Evolutionary conservation across 768 basidiomycete genomes (phyloP).

Genomic region (Leccinum boreale): DNA sequence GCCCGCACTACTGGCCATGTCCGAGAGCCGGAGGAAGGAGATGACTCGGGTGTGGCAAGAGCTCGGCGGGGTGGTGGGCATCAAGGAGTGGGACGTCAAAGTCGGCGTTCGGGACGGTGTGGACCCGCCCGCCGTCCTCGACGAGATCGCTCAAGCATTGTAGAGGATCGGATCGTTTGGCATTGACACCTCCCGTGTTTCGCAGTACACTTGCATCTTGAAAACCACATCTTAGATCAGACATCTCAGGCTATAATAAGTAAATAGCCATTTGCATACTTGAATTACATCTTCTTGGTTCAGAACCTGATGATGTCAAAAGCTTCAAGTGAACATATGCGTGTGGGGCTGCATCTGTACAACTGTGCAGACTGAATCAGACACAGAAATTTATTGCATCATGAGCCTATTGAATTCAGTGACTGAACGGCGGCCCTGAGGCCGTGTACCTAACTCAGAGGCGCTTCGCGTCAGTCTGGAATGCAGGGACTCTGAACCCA

Average conservation of each 20-base stretch:
- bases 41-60: conserved; percentile 63
- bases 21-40: conserved; percentile 44
- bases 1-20: conserved; percentile 56
- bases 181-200: background rate
- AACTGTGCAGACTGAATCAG: no score
- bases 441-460: no score
- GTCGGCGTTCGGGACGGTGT: conserved; percentile 19
- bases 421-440: no score
- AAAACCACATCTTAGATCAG: background rate
- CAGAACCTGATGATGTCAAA: no score
- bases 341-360: no score
- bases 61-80: conserved; percentile 66
- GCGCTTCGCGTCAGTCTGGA: no score
- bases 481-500: no score
- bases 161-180: conserved; percentile 4
- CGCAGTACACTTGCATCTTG: background rate
- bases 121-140: background rate
- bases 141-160: conserved; percentile 5
- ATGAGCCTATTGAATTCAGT: no score
- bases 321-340: no score
- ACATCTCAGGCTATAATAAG: background rate
- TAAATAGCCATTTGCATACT: background rate
- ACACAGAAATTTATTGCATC: background rate
- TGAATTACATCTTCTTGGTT: background rate
- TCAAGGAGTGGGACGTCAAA: conserved; percentile 82